A percentile compares a stretch with the other conserved stretches of the same genome.
Evolutionary conservation across 2,329 filamentous ascomycete genomes (phyloP).

Genomic region (Hypoxylon rubiginosum): DNA sequence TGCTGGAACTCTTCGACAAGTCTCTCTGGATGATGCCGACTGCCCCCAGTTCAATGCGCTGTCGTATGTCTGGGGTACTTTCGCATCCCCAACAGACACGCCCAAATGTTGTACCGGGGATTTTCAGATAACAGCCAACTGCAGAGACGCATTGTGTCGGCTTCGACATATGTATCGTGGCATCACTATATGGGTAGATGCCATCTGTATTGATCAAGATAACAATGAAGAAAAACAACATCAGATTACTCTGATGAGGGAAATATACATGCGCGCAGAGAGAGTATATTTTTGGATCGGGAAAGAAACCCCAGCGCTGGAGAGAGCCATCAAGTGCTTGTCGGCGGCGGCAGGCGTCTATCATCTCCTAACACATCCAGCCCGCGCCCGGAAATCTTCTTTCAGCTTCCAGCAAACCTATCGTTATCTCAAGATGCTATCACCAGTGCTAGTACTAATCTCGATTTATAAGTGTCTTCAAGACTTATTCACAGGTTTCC

Average conservation of each 20-base stretch:
- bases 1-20: background rate
- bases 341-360: background rate
- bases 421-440: background rate
- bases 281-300: background rate
- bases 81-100: background rate
- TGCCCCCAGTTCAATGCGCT: background rate
- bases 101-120: background rate
- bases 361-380: background rate
- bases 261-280: background rate
- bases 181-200: background rate
- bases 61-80: background rate
- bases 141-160: background rate
- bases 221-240: background rate
- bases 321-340: background rate
- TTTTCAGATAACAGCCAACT: background rate
- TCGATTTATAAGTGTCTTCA: background rate
- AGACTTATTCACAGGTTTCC: background rate
- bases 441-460: background rate
- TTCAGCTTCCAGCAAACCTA: too few species aligned
- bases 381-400: background rate
- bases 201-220: background rate
- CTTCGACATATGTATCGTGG: background rate
- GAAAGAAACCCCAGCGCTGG: background rate
- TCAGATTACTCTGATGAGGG: background rate
- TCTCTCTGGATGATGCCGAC: background rate